phyloP scores from a whole-genome alignment of 345 rosid genomes.

The Eucalyptus melliodora region DNA sequence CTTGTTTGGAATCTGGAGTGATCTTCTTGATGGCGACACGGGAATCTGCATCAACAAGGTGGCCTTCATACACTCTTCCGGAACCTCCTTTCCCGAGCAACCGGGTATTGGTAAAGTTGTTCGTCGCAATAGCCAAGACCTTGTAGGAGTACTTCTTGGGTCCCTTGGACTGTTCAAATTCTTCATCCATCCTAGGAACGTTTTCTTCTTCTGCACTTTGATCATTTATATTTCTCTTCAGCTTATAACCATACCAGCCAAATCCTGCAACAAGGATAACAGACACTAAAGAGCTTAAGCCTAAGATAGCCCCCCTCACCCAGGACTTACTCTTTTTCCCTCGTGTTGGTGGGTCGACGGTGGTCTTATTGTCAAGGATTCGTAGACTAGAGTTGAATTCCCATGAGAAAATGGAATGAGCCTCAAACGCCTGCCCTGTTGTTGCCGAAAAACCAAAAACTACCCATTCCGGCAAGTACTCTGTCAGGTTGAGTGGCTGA shows the following conservation, averaged over 20 bases:
- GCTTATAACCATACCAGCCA: not conserved
- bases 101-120: not conserved
- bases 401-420: not conserved
- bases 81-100: not conserved
- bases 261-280: not conserved
- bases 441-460: not conserved
- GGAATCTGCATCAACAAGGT: not conserved
- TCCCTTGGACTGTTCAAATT: not conserved
- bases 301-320: not conserved
- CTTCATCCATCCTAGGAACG: not conserved
- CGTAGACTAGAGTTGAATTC: not conserved
- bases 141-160: not conserved
- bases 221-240: not conserved
- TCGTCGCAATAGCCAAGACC: not conserved
- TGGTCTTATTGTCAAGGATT: no score
- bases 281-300: not conserved
- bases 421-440: not conserved
- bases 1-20: not conserved
- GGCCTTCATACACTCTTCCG: not conserved
- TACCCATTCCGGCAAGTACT: not conserved
- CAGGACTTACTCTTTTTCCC: not conserved
- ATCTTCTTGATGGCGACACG: not conserved
- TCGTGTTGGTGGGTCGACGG: not conserved
- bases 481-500: not conserved
- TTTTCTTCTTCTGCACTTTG: not conserved